phyloP scores from a whole-genome alignment of 352 stramenopile genomes.

The Globisporangium acanthophoron region DNA sequence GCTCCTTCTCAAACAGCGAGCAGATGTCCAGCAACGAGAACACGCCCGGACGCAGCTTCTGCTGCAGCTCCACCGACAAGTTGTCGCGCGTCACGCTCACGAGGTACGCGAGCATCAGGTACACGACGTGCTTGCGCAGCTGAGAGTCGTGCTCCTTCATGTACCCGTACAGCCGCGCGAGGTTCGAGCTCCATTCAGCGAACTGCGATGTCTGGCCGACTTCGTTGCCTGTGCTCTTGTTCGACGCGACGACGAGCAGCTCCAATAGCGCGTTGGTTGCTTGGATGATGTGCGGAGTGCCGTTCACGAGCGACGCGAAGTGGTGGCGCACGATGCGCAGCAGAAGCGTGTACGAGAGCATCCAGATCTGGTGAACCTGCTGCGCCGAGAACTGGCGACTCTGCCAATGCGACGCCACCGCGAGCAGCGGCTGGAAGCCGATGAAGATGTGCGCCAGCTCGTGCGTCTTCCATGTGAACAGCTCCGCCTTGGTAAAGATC shows the following conservation, averaged over 20 bases:
- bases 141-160: conserved; percentile 77
- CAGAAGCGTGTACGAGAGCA: conserved; percentile 70
- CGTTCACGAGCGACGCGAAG: conserved; percentile 61
- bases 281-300: conserved; percentile 59
- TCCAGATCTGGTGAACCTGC: conserved; percentile 71
- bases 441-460: conserved; percentile 68
- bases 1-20: conserved; percentile 80
- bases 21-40: conserved; percentile 82
- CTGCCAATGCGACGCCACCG: conserved; percentile 20
- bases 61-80: conserved; percentile 49
- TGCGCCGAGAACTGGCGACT: conserved; percentile 15
- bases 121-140: conserved; percentile 84
- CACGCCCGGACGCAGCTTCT: conserved; percentile 63
- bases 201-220: conserved; percentile 9
- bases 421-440: conserved; percentile 55
- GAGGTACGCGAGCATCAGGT: conserved; percentile 70
- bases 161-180: conserved; percentile 82
- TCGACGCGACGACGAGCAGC: conserved; percentile 35
- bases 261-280: conserved; percentile 62
- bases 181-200: conserved; percentile 75
- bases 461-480: conserved; percentile 73
- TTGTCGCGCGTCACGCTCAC: conserved; percentile 52
- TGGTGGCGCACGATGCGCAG: conserved; percentile 75
- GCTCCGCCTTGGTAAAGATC: conserved; percentile 69
- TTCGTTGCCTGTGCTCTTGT: not conserved